Percentiles rank a stretch among this genome's conserved stretches.
phyloP scores from a whole-genome alignment of 1,139 yeast species.

The Komagataea norvegica region DNA sequence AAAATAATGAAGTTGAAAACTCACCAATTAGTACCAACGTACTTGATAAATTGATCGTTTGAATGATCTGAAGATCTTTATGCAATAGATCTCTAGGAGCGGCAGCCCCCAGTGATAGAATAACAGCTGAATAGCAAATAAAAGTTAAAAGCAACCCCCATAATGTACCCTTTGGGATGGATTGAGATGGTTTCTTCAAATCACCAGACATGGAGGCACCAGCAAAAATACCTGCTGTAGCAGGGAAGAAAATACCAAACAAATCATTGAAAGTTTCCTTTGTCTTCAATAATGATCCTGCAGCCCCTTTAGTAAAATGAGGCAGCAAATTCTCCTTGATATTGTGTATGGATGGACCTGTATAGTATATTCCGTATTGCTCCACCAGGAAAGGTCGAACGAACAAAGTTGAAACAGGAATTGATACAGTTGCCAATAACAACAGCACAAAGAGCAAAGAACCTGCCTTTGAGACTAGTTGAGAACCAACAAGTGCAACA shows the following conservation, averaged over 20 bases:
- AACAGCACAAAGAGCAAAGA: conserved; percentile 65
- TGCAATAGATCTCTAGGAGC: conserved; percentile 75
- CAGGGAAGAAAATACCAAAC: conserved; percentile 95
- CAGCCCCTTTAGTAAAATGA: conserved; percentile 81
- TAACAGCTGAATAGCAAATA: conserved; percentile 66
- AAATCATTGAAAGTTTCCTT: conserved; percentile 76
- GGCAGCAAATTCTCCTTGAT: conserved; percentile 67
- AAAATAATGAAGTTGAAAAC: conserved; percentile 80
- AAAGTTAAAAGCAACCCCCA: conserved; percentile 78
- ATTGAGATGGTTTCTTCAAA: conserved; percentile 71
- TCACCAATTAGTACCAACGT: conserved; percentile 79
- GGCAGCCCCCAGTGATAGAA: conserved; percentile 70
- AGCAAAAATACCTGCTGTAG: conserved; percentile 96
- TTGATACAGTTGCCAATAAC: conserved; percentile 68
- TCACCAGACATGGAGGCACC: conserved; percentile 99
- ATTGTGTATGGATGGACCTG: conserved; percentile 71
- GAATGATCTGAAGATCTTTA: conserved; percentile 77
- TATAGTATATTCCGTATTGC: conserved; percentile 46
- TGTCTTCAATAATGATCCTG: conserved; percentile 68
- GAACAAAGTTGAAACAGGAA: conserved; percentile 72
- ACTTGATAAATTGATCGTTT: conserved; percentile 71
- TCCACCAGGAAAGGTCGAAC: conserved; percentile 55
- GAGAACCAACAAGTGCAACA: conserved; percentile 79
- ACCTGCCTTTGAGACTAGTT: conserved; percentile 80
- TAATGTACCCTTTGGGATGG: conserved; percentile 87